These are phyloP conservation scores for Eutrema heterophyllum DNA, from an alignment of 345 rosid species.

Conservation along the genomic window DNA sequence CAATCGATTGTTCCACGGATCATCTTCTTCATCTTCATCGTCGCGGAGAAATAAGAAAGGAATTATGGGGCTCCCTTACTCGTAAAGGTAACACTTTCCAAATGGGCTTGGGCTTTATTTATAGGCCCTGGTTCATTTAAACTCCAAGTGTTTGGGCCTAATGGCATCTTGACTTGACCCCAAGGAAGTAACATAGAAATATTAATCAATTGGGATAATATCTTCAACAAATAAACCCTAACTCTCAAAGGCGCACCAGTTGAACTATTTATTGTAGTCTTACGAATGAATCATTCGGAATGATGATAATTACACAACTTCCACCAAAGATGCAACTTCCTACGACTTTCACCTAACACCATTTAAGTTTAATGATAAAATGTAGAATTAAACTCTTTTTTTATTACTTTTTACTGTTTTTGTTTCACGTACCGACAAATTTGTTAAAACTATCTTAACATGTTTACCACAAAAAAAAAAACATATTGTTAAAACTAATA, in stretches of 20 bases:
- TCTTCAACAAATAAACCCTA: neutral
- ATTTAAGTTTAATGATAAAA: neutral
- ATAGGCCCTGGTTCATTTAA: too few species aligned
- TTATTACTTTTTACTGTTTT: neutral
- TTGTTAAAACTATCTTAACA: neutral
- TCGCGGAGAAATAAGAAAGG: too few species aligned
- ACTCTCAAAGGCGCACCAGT: neutral
- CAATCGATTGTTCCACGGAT: too few species aligned
- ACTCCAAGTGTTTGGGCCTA: too few species aligned
- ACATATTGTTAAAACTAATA: constrained; percentile 1
- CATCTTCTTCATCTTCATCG: too few species aligned
- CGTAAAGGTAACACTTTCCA: too few species aligned
- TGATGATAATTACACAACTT: neutral
- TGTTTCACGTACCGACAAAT: constrained; percentile 3
- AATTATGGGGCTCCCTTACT: too few species aligned
- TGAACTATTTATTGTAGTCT: neutral
- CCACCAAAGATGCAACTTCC: constrained; percentile 15
- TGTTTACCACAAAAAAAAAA: too few species aligned
- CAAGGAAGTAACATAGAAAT: neutral
- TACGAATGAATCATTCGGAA: too few species aligned
- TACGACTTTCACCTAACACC: constrained; percentile 14
- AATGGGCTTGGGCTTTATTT: too few species aligned
- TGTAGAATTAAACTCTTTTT: neutral
- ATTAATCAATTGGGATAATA: neutral
- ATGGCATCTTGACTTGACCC: too few species aligned